Evolutionary conservation across 257 asterid species (phyloP).

Genomic region (Nyctanthes arbortristis): DNA sequence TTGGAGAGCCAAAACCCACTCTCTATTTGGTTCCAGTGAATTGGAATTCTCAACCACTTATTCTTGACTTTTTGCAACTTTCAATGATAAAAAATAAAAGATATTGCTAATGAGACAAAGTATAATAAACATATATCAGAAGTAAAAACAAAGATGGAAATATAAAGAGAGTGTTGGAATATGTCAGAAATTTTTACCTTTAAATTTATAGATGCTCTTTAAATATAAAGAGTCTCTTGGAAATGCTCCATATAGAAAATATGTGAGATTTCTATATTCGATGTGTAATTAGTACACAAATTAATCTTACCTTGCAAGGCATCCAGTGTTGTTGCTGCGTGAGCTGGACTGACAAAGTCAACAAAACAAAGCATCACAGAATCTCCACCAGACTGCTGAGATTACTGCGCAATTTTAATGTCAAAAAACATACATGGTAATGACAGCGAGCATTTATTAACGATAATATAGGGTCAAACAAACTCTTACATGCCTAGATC

Average conservation of each 20-base stretch:
- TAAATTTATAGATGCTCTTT: no score
- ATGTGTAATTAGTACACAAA: no score
- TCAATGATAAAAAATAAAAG: no score
- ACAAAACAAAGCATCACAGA: slow-evolving; percentile 78
- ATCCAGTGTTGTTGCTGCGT: slow-evolving; percentile 84
- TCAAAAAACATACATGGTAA: neutral
- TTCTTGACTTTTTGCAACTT: no score
- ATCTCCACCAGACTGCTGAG: slow-evolving; percentile 66
- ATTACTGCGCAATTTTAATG: slow-evolving; percentile 13
- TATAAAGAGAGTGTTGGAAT: no score
- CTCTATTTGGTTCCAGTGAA: no score
- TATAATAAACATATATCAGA: no score
- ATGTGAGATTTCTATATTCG: neutral
- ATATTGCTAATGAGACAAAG: no score
- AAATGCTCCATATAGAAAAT: neutral
- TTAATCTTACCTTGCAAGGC: slow-evolving; percentile 66
- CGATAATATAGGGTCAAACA: neutral
- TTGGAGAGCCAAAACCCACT: no score
- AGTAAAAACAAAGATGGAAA: no score
- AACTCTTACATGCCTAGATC: slow-evolving; percentile 65
- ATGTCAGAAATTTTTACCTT: no score
- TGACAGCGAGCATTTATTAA: neutral
- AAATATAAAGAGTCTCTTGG: neutral
- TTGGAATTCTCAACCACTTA: no score
- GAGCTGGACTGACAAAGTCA: slow-evolving; percentile 77